Percentiles rank a stretch among this genome's conserved stretches.
Conservation (phyloP, 495 filamentous ascomycete species). For the Neurospora sp. region DNA sequence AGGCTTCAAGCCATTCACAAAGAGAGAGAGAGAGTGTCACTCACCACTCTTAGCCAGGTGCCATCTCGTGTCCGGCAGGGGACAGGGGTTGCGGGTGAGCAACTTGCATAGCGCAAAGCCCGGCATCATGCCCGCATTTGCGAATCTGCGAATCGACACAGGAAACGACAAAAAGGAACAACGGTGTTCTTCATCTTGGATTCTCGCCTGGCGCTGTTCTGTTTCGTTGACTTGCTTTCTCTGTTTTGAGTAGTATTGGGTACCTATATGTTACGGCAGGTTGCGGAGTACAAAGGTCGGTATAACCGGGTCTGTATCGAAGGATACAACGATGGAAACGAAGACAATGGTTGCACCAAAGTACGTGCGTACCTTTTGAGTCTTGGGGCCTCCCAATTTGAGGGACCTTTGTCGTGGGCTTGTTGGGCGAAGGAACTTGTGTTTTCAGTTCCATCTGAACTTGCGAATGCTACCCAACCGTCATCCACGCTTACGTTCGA, state of each 20-base stretch:
- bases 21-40: slow-evolving; percentile 4
- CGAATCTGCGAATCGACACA: neutral
- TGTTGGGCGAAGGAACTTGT: neutral
- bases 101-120: slow-evolving; percentile 5
- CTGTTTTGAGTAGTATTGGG: neutral
- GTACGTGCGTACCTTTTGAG: neutral
- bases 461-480: neutral
- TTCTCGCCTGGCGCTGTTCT: neutral
- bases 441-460: neutral
- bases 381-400: neutral
- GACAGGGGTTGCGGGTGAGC: slow-evolving; percentile 34
- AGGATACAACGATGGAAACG: neutral
- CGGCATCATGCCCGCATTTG: neutral
- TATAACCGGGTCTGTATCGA: neutral
- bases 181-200: neutral
- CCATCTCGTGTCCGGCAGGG: slow-evolving; percentile 25
- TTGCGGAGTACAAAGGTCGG: neutral
- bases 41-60: slow-evolving; percentile 6
- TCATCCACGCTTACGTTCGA: neutral
- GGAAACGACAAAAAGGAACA: neutral
- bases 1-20: slow-evolving; percentile 7
- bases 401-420: neutral
- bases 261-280: neutral
- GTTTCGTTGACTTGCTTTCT: neutral
- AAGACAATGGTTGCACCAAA: neutral